A percentile compares a stretch with the other conserved stretches of the same genome.
These are phyloP conservation scores for Aspergillus pseudotamarii DNA, from an alignment of 2,329 filamentous ascomycete genomes.

Conservation along the genomic window DNA sequence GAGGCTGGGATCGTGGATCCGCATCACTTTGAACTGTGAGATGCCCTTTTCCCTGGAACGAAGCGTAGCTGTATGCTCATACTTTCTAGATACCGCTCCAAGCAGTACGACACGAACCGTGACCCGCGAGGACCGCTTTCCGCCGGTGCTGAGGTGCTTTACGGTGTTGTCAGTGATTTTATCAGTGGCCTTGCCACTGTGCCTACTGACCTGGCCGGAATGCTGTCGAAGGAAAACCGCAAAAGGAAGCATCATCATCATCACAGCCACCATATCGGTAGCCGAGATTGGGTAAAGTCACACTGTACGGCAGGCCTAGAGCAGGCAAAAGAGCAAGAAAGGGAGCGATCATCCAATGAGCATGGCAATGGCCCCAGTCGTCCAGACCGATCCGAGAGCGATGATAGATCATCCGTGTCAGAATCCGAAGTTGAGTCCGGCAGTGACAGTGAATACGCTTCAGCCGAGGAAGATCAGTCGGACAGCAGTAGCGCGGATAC, in stretches of 20 bases:
- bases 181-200: slow-evolving; percentile 81
- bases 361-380: not conserved
- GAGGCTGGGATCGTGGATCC: slow-evolving; percentile 67
- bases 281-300: slow-evolving; percentile 1
- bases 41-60: slow-evolving; percentile 20
- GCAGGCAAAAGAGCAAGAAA: not conserved
- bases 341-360: not conserved
- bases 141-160: slow-evolving; percentile 73
- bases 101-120: slow-evolving; percentile 75
- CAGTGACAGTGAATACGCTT: slow-evolving; percentile 5
- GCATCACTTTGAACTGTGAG: slow-evolving; percentile 72
- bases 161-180: slow-evolving; percentile 81
- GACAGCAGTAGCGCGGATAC: not conserved
- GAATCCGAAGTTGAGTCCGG: not conserved
- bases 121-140: slow-evolving; percentile 79
- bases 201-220: slow-evolving; percentile 53
- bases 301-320: not conserved
- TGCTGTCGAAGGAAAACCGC: slow-evolving; percentile 5
- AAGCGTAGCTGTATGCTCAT: not conserved
- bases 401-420: not conserved
- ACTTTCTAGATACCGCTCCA: slow-evolving; percentile 50
- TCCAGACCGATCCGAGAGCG: not conserved
- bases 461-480: not conserved
- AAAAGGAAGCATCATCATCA: slow-evolving; percentile 2
- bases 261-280: not conserved